phyloP scores from a whole-genome alignment of 2,329 filamentous ascomycete genomes.

The Dryadomyces quercivorus region DNA sequence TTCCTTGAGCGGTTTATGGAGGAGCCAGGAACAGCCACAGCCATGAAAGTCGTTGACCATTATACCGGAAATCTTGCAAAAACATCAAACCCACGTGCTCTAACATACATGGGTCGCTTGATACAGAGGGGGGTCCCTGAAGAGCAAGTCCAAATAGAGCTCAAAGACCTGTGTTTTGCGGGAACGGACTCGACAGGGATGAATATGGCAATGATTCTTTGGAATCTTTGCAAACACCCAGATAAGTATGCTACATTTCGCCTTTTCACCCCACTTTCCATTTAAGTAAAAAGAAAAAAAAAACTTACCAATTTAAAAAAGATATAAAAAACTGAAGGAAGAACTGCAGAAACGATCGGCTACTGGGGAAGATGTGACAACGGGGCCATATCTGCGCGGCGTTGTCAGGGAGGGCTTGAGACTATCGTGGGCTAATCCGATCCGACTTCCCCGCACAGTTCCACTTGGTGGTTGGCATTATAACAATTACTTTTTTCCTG shows the following conservation, averaged over 20 bases:
- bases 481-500: constrained; percentile 13
- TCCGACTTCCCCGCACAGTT: constrained; percentile 8
- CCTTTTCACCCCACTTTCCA: neutral
- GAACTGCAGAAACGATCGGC: neutral
- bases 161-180: constrained; percentile 10
- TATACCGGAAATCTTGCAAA: constrained; percentile 3
- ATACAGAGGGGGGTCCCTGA: neutral
- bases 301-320: neutral
- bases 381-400: constrained; percentile 7
- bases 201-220: constrained; percentile 8
- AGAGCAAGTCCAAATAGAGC: constrained; percentile 5
- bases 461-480: constrained; percentile 4
- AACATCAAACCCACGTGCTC: neutral
- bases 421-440: constrained; percentile 9
- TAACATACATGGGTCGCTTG: neutral
- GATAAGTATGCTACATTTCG: neutral
- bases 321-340: neutral
- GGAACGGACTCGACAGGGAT: constrained; percentile 10
- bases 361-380: neutral
- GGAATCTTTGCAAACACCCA: constrained; percentile 2
- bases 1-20: constrained; percentile 1
- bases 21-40: neutral
- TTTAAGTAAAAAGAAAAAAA: neutral
- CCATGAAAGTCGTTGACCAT: constrained; percentile 4
- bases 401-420: constrained; percentile 12